Percentiles rank a stretch among this genome's conserved stretches.
phyloP scores from a whole-genome alignment of 805 yeast species.

The Saturnispora gosingensis region DNA sequence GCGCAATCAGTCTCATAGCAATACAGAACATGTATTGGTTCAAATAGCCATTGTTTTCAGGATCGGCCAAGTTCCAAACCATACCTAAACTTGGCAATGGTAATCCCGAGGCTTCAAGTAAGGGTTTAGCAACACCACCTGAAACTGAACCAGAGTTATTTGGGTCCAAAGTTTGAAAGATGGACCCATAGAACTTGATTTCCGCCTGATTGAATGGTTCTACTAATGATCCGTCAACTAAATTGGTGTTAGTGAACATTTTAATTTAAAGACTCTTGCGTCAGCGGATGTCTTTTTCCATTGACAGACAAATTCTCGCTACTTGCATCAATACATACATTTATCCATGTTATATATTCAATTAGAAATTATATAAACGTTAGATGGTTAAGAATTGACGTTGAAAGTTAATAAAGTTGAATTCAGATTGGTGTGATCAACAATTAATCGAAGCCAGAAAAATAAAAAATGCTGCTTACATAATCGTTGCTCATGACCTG shows the following conservation, averaged over 20 bases:
- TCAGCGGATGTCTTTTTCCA: neutral
- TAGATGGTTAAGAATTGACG: neutral
- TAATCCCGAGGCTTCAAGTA: conserved; percentile 79
- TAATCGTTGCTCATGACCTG: neutral
- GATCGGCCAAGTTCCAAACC: conserved; percentile 92
- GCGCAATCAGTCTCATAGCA: conserved; percentile 85
- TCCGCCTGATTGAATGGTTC: conserved; percentile 62
- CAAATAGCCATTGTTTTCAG: conserved; percentile 76
- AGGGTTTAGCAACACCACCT: conserved; percentile 75
- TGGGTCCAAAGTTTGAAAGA: conserved; percentile 72
- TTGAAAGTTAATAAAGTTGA: neutral
- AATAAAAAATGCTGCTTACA: neutral
- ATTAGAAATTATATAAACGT: neutral
- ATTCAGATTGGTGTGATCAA: neutral
- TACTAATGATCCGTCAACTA: conserved; percentile 15
- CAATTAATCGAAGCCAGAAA: neutral
- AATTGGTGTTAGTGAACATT: conserved; percentile 1
- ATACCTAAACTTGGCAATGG: conserved; percentile 74
- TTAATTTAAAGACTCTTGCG: neutral
- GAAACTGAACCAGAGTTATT: conserved; percentile 75
- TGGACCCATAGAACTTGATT: conserved; percentile 57
- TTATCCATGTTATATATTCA: conserved; percentile 3
- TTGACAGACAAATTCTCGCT: neutral
- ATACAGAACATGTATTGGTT: conserved; percentile 71
- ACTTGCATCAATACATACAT: neutral